These are phyloP conservation scores for Aspergillus wentii DNA, from an alignment of 495 filamentous ascomycete genomes.

Conservation along the genomic window DNA sequence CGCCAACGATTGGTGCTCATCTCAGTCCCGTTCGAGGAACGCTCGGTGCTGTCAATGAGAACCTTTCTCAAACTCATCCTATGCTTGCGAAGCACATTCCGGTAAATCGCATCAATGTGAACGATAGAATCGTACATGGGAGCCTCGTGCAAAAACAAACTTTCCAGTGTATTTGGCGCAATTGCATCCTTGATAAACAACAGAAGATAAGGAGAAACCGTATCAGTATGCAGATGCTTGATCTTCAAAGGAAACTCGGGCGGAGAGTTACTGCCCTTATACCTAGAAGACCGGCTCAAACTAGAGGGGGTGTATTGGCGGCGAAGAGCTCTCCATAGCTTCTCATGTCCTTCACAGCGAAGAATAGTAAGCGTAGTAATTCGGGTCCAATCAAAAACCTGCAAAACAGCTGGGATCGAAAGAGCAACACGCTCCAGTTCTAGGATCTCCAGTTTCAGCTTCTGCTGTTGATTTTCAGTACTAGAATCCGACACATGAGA, in stretches of 20 bases:
- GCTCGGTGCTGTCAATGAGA: slow-evolving; percentile 68
- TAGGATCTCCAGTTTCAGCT: slow-evolving; percentile 64
- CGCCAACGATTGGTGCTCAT: slow-evolving; percentile 46
- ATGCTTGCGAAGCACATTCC: slow-evolving; percentile 68
- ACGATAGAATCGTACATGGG: slow-evolving; percentile 52
- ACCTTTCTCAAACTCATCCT: slow-evolving; percentile 69
- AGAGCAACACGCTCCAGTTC: slow-evolving; percentile 81
- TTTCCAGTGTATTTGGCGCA: slow-evolving; percentile 79
- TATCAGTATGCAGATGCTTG: slow-evolving; percentile 78
- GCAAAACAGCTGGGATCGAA: slow-evolving; percentile 61
- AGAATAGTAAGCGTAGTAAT: slow-evolving; percentile 80
- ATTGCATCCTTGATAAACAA: slow-evolving; percentile 80
- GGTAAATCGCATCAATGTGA: slow-evolving; percentile 69
- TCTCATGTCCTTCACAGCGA: slow-evolving; percentile 70
- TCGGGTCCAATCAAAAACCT: slow-evolving; percentile 73
- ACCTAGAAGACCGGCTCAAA: slow-evolving; percentile 14
- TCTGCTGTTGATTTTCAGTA: too few species aligned
- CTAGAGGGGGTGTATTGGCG: slow-evolving; percentile 62
- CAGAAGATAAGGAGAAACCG: slow-evolving; percentile 72
- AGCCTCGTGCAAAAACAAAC: slow-evolving; percentile 77
- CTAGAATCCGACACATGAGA: slow-evolving; percentile 1
- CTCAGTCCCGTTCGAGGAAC: slow-evolving; percentile 28
- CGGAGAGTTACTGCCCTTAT: slow-evolving; percentile 11
- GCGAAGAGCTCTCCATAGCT: slow-evolving; percentile 75
- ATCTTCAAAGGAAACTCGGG: slow-evolving; percentile 66